Evolutionary conservation across 1,284 basidiomycete genomes (phyloP), one percentile per base, ranked within the genome.

Genomic region (Fistulinella cinereoalba): DNA sequence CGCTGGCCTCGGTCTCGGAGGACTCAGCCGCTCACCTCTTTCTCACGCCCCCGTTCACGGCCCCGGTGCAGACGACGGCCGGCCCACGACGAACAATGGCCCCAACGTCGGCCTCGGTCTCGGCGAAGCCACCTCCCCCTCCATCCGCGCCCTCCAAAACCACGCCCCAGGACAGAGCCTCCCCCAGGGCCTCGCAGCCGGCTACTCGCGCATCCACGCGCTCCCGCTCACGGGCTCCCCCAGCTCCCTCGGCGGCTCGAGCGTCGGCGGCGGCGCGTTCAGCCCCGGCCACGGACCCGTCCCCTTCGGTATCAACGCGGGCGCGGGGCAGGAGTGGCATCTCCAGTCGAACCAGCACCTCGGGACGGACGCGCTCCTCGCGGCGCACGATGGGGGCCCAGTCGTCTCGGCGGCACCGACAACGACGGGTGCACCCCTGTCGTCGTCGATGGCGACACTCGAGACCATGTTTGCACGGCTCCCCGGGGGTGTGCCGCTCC

Each of bases 161-260:
- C 90, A 92, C 55, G 88, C 88, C 1, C 89, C 90, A 0, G 89
- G 89, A 1, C 89, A 92, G 65, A 86, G 83, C 66, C 73, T 92
- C n/a, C 90, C 91, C 1, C 89, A 92, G 52, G 90, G 90, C 29
- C 73, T 93, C 21, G 90, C 90, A 0, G 90, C 90, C 0, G 91
- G 91, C 3, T 84, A 90, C 62, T 91, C 88, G 37, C 75, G 90
- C 37, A 84, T 93, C 51, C 90, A 93, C 56, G 83, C 89, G 1
- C 66, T 83, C 19, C 84, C 81, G 0, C 77, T 77, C 15, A 65
- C 71, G 46, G 55, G 77, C 61, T 57, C 75, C 1, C 62, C 65
- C 19, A 38, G 62, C 32, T 66, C 65, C 3, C 31, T 62, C 27
- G 57, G 60, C 1, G 53, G 59, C 0, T 65, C 63, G 18, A 65